Evolutionary conservation across 2,329 filamentous ascomycete genomes (phyloP), one percentile per base, ranked within the genome.

Genomic region (Aspergillus nomiae): DNA sequence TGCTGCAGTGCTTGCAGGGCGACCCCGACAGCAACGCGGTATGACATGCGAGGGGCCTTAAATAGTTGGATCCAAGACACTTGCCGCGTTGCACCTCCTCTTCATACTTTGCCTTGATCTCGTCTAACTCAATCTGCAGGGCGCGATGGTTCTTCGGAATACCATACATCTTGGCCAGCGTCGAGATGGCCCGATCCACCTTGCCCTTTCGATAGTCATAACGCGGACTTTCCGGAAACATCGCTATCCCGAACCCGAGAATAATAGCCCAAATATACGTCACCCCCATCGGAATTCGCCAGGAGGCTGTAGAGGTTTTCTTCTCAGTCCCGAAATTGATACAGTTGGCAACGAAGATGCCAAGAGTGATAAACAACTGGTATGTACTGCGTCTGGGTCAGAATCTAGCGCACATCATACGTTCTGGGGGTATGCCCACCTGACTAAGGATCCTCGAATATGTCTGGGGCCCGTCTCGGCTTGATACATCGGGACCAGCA

Each of bases 151-250:
- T 82, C 53, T 80, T 76, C 0, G 82, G 76, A 2, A 86, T 76
- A 2, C 85, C 84, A 62, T 87, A 87, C 16, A 84, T 81, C 46
- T 81, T 81, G 0, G 85, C 77, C 43, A 88, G 81, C 1, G 85
- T 86, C 10, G 70, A 71, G 41, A 82, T 78, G 2, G 86, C 85
- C 48, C 76, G 73, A 2, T 86, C 83, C 24, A 80, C 76, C n/a
- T 82, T 81, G 41, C 83, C 84, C 43, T 82, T 73, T n/a, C 86
- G 82, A 71, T 86, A 88, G 48, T 85, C 84, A 77, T 83, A 87
- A 2, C 86, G 83, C 5, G 86, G 86, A 12, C 81, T 84, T 67
- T 88, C 86, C 0, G 82, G 82, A 65, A 88, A 82, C 68, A 86
- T 80, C 8, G 82, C 65, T 62, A 88, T 86, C 8, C 85, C 85